Percentiles rank a stretch among this genome's conserved stretches.
phyloP scores from a whole-genome alignment of 345 rosid genomes.

The Pelargonium nanum region DNA sequence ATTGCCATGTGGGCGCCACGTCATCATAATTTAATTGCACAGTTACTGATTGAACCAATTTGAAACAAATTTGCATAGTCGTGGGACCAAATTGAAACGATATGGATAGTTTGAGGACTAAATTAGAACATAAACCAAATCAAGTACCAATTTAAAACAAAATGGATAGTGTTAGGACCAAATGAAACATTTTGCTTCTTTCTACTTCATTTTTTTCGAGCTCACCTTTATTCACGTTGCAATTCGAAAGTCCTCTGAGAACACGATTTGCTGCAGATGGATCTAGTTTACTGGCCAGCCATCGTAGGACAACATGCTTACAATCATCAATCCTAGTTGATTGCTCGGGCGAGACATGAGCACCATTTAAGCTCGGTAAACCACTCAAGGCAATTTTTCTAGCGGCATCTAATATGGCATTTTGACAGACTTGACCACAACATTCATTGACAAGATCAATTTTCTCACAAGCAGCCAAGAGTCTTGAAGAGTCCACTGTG shows the following conservation, averaged over 20 bases:
- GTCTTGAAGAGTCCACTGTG: conserved; percentile 34
- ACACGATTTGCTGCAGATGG: conserved; percentile 29
- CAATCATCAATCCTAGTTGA: conserved; percentile 32
- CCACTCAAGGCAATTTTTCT: conserved; percentile 26
- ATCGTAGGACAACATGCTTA: conserved; percentile 33
- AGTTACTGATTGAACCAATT: too few species aligned
- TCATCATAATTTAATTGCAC: too few species aligned
- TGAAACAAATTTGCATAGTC: too few species aligned
- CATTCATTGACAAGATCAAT: conserved; percentile 46
- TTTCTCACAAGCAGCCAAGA: conserved; percentile 41
- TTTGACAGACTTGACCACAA: conserved; percentile 44
- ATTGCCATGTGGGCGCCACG: too few species aligned
- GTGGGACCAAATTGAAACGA: too few species aligned
- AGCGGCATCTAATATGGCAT: conserved; percentile 40
- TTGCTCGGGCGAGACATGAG: conserved; percentile 19
- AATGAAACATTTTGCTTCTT: too few species aligned
- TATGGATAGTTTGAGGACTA: too few species aligned
- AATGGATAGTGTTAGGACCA: too few species aligned
- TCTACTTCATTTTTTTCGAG: not conserved
- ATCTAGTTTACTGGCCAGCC: conserved; percentile 46
- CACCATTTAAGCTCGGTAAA: conserved; percentile 11
- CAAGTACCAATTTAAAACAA: too few species aligned
- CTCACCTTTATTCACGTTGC: conserved; percentile 44
- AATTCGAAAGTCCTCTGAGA: conserved; percentile 49
- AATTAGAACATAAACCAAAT: too few species aligned